phyloP scores from a whole-genome alignment of 1,139 yeast genomes.

The Yamadazyma songkhlaensis region DNA sequence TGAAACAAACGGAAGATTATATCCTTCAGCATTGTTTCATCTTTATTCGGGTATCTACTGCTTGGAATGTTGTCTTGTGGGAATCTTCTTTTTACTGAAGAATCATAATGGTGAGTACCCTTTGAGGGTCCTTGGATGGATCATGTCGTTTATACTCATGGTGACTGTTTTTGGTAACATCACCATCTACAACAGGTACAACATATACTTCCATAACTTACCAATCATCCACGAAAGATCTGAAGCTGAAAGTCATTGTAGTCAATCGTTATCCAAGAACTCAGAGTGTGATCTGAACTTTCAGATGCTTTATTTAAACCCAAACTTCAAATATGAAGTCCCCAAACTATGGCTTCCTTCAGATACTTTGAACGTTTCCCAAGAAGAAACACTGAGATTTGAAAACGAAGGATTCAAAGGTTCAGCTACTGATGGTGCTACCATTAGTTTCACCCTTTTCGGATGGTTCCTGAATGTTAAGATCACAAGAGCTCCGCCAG shows the following conservation, averaged over 20 bases:
- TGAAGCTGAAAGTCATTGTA: background rate
- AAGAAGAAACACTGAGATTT: constrained; percentile 13
- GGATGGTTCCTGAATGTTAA: constrained; percentile 17
- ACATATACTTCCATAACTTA: constrained; percentile 24
- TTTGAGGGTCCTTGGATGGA: constrained; percentile 39
- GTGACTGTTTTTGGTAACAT: constrained; percentile 33
- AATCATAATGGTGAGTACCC: constrained; percentile 36
- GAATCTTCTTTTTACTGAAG: constrained; percentile 62
- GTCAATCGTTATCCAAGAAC: constrained; percentile 1
- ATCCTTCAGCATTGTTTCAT: constrained; percentile 73
- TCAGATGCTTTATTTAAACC: constrained; percentile 28
- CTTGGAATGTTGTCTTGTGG: constrained; percentile 73
- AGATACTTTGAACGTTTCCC: constrained; percentile 21
- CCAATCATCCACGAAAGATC: constrained; percentile 25
- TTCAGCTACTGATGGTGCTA: constrained; percentile 30
- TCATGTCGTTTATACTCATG: constrained; percentile 44
- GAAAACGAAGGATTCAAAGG: constrained; percentile 17
- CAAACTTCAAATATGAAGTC: constrained; percentile 30
- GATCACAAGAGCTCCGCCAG: constrained; percentile 37
- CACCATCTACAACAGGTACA: constrained; percentile 28
- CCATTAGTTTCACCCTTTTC: constrained; percentile 16
- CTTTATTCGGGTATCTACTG: constrained; percentile 78
- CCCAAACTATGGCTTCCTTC: constrained; percentile 37
- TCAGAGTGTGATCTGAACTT: constrained; percentile 13
- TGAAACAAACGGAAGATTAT: constrained; percentile 69